These are phyloP conservation scores for Spizellomyces sp. DNA, from an alignment of 192 early-diverging fungal genomes.

Conservation along the genomic window DNA sequence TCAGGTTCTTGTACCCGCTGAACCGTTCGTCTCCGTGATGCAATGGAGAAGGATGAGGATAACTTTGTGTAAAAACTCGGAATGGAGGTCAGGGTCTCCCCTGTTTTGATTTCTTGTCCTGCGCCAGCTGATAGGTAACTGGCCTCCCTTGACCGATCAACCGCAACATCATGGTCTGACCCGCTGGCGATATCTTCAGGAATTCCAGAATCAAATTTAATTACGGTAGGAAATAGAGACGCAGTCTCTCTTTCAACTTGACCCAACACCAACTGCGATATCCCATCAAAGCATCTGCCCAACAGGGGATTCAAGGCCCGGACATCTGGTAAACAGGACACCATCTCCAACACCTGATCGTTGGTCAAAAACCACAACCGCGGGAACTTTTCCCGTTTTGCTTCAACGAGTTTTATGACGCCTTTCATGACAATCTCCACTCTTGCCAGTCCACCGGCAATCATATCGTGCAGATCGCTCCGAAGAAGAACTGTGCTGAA, in stretches of 20 bases:
- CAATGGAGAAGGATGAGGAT: background rate
- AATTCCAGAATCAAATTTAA: background rate
- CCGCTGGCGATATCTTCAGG: background rate
- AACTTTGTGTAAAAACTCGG: background rate
- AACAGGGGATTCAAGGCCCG: background rate
- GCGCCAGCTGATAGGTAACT: no score
- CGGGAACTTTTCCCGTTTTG: conserved; percentile 33
- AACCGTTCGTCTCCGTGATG: background rate
- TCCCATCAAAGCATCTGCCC: conserved; percentile 8
- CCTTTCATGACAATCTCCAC: conserved; percentile 5
- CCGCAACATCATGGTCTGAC: background rate
- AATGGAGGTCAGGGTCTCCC: background rate
- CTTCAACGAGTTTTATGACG: conserved; percentile 16
- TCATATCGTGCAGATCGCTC: conserved; percentile 38
- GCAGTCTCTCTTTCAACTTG: conserved; percentile 6
- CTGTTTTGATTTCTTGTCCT: background rate
- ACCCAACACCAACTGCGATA: background rate
- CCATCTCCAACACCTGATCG: conserved; percentile 32
- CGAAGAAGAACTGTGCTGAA: conserved; percentile 38
- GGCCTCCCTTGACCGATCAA: background rate
- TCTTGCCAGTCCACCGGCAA: conserved; percentile 12
- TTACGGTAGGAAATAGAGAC: background rate
- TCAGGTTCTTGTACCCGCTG: background rate
- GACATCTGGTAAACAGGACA: conserved; percentile 13
- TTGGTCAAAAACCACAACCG: conserved; percentile 42